Base-by-base conservation (phyloP, 2,329 filamentous ascomycete genomes). In the Aspergillus sp. region DNA sequence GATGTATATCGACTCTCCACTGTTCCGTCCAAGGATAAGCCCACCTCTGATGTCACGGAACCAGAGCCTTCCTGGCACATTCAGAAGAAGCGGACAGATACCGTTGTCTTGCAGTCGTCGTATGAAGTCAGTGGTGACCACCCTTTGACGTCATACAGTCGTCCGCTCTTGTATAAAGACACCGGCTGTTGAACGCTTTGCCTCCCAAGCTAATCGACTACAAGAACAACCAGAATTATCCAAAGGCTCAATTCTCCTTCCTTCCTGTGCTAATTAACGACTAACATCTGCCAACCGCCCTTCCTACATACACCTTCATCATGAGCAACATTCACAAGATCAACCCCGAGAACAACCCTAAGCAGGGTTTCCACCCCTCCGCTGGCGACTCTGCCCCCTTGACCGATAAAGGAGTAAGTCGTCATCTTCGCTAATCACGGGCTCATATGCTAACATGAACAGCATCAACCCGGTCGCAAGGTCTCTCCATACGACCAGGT, bases 381-480 rank as follows among this genome's bases (percentile, higher is more conserved):
- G 50, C 45, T 17, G 32, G 40, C 22, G 20, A 33, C 13, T 41
- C 50, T 16, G 16, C 32, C 10, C 45, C 40, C 26, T 17, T 45
- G 30, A 49, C 49, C 24, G 36, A 44, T 6, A 45, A 45, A 24
- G 38, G 43, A 26, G 51, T 51, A 53, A 14, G 47, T 45, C 36
- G 20, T 16, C 17, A 9, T 16, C 7, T 8, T 11, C 17, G 9
- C 2, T 7, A 17, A 14, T 9, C 8, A 17, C 22, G 10, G 17
- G 20, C 10, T 2, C 3, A 35, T 33, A 2, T 24, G 17, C 49
- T 51, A 38, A 51, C 30, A 41, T 9, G 4, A 17, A 48, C 59
- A 88, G 85, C 86, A 90, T 69, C 77, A 83, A 64, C 79, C 81
- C 3, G 86, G 86, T 48, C 74, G 79, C 60, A 78, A 82, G 55